phyloP scores from a whole-genome alignment of 805 yeast species.

The Kazachstania taianensis region DNA sequence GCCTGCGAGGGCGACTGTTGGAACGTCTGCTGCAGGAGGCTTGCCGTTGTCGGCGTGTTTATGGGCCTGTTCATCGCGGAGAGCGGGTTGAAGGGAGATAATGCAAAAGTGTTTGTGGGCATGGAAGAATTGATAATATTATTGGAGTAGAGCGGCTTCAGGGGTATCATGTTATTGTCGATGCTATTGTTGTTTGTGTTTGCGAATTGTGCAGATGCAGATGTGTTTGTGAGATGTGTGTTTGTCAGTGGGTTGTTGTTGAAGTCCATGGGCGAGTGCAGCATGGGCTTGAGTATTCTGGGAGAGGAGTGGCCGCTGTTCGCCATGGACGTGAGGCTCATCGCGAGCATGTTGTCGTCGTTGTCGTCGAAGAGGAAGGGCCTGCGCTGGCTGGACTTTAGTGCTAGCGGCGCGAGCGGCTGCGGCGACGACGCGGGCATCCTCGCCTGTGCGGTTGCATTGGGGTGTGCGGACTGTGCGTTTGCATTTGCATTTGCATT shows the following conservation, averaged over 20 bases:
- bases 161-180: not conserved
- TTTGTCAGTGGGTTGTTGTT: constrained; percentile 7
- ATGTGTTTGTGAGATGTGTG: constrained; percentile 23
- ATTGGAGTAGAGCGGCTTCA: constrained; percentile 1
- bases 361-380: constrained; percentile 19
- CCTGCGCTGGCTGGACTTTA: not conserved
- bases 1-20: too few relatives aligned
- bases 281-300: constrained; percentile 20
- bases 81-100: constrained; percentile 6
- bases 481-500: not conserved
- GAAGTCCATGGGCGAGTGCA: constrained; percentile 19
- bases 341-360: constrained; percentile 28
- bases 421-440: not conserved
- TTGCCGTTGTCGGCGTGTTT: not conserved
- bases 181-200: not conserved
- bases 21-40: not conserved
- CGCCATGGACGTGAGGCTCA: constrained; percentile 30
- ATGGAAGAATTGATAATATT: not conserved
- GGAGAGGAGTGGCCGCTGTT: constrained; percentile 30
- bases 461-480: not conserved
- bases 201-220: too few relatives aligned
- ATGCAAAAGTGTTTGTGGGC: constrained; percentile 2
- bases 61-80: not conserved
- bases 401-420: not conserved
- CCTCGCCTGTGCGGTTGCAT: not conserved